Evolutionary conservation across 345 rosid genomes (phyloP).

Genomic region (Hibiscus mutabilis): DNA sequence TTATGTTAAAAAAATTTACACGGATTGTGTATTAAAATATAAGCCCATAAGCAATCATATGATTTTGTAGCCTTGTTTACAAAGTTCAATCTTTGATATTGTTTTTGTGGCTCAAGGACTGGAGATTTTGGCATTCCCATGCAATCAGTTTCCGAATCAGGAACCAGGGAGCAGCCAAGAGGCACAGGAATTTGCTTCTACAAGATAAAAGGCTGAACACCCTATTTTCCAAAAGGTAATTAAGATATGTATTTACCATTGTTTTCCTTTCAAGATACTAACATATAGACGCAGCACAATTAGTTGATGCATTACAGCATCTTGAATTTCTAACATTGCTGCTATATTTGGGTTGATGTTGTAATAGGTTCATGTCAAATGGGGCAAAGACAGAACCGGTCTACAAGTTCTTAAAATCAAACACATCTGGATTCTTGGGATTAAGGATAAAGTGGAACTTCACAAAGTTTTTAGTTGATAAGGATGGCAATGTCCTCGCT

Average conservation of each 20-base stretch:
- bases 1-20: no score
- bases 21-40: no score
- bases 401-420: conserved; percentile 73
- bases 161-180: conserved; percentile 30
- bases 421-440: conserved; percentile 43
- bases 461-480: conserved; percentile 71
- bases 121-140: conserved; percentile 86
- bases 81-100: neutral
- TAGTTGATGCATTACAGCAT: neutral
- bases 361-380: conserved; percentile 63
- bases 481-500: conserved; percentile 52
- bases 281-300: neutral
- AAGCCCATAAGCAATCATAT: neutral
- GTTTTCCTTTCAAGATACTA: neutral
- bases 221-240: conserved; percentile 9
- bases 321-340: neutral
- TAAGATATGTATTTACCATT: neutral
- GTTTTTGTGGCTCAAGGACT: conserved; percentile 11
- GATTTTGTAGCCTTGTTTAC: neutral
- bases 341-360: neutral
- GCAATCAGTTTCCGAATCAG: conserved; percentile 62
- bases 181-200: conserved; percentile 67
- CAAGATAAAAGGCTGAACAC: conserved; percentile 69
- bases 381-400: conserved; percentile 65
- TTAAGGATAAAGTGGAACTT: conserved; percentile 87